Evolutionary conservation across 1,139 yeast genomes (phyloP), one percentile per base, ranked within the genome.

Genomic region (Geotrichum phurueaensis): DNA sequence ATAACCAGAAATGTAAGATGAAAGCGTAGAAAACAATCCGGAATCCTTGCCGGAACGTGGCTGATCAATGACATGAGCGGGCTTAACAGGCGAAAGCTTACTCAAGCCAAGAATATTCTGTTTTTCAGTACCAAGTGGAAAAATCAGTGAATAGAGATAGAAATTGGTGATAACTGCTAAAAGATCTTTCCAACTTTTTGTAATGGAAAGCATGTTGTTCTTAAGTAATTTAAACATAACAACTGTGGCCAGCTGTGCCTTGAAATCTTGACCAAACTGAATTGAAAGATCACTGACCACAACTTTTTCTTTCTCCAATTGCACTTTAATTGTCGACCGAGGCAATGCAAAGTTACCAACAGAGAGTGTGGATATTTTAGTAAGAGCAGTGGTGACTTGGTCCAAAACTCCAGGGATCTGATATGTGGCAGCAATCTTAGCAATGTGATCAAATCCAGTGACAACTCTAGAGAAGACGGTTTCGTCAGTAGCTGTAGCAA

Each of bases 401-500:
- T 90, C 96, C 52, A 87, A 80, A 3, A 85, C 78, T 0, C 80
- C 79, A 20, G 77, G 73, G 60, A 87, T 73, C 12, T 81, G 79
- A 73, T 86, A 90, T 63, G 79, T 82, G 2, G 85, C 77, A 18
- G 97, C 90, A 61, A 94, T 82, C 57, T 79, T 82, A 0, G 96
- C 87, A 65, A 95, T 82, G 70, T 89, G 91, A 69, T 92, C 97
- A 65, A 94, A 81, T 1, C 92, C 89, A 0, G 96, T 83, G 79
- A 95, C 86, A 73, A 95, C 87, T 60, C 95, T 81, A 0, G 96
- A 86, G 59, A 91, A 86, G 12, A 95, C 84, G 59, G 90, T 89
- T 72, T 94, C 98, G 71, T 94, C 98, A 0, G 89, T 79, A 0
- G 99, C 97, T 58, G 89, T 89, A 39, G 86, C 85, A 74, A 90